phyloP scores from a whole-genome alignment of 495 filamentous ascomycete genomes.

The Lasiosphaeria hispida region DNA sequence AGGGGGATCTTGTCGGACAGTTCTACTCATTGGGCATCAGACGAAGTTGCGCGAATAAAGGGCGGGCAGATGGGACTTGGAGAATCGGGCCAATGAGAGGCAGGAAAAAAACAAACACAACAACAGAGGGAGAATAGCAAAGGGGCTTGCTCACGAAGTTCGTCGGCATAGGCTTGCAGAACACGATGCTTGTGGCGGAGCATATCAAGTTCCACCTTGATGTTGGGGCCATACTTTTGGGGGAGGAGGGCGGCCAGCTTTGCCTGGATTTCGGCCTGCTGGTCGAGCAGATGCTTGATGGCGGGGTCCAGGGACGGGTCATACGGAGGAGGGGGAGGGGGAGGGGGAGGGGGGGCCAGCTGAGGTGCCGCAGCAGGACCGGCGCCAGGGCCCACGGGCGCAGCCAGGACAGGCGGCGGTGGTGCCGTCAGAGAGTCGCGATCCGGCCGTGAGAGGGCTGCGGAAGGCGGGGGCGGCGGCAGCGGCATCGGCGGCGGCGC shows the following conservation, averaged over 20 bases:
- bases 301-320: conserved; percentile 45
- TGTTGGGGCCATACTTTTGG: conserved; percentile 43
- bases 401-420: conserved; percentile 18
- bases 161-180: conserved; percentile 41
- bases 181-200: conserved; percentile 46
- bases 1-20: conserved; percentile 40
- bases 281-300: conserved; percentile 45
- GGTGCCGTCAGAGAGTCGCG: conserved; percentile 29
- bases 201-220: conserved; percentile 46
- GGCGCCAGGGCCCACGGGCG: conserved; percentile 16
- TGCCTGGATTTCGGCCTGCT: conserved; percentile 51
- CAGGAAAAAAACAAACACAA: background rate
- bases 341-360: conserved; percentile 10
- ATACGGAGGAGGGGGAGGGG: conserved; percentile 16
- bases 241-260: conserved; percentile 45
- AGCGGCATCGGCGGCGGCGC: conserved; percentile 23
- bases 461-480: conserved; percentile 15
- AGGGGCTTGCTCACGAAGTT: conserved; percentile 40
- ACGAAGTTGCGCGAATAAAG: conserved; percentile 12
- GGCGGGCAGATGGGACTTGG: background rate
- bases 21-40: conserved; percentile 38
- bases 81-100: background rate
- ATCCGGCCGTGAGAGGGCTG: conserved; percentile 23
- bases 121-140: background rate
- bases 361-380: conserved; percentile 13